phyloP scores from a whole-genome alignment of 73 alveolate species.

The Stentor roeselii region DNA sequence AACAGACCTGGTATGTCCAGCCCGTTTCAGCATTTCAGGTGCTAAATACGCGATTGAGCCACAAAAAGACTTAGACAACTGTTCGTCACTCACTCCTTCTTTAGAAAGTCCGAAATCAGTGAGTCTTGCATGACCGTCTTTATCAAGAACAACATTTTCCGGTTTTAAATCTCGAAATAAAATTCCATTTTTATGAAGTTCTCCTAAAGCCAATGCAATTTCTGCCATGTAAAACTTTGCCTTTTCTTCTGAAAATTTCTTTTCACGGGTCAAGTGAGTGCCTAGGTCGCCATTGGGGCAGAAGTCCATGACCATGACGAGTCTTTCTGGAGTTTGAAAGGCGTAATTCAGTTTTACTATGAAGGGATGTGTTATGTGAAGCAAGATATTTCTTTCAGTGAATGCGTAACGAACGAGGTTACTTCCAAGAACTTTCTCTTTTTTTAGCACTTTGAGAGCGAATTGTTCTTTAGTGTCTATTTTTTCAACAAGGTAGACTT shows the following conservation, averaged over 20 bases:
- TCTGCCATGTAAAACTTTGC: constrained; percentile 69
- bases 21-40: constrained; percentile 69
- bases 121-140: constrained; percentile 72
- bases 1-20: constrained; percentile 29
- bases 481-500: constrained; percentile 12
- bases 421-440: background rate
- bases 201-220: constrained; percentile 57
- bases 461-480: background rate
- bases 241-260: constrained; percentile 45
- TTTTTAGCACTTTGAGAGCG: background rate
- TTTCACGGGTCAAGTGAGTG: constrained; percentile 46
- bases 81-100: constrained; percentile 49
- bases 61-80: constrained; percentile 30
- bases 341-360: constrained; percentile 61
- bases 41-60: constrained; percentile 71
- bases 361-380: constrained; percentile 62
- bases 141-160: constrained; percentile 70
- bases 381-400: constrained; percentile 63
- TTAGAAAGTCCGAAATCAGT: constrained; percentile 77
- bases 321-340: constrained; percentile 67
- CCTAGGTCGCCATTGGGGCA: constrained; percentile 76
- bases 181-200: constrained; percentile 65
- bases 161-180: constrained; percentile 78
- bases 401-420: background rate
- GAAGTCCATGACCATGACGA: constrained; percentile 60